phyloP scores from a whole-genome alignment of 1,284 basidiomycete genomes.

The Rhodotorula sp. region DNA sequence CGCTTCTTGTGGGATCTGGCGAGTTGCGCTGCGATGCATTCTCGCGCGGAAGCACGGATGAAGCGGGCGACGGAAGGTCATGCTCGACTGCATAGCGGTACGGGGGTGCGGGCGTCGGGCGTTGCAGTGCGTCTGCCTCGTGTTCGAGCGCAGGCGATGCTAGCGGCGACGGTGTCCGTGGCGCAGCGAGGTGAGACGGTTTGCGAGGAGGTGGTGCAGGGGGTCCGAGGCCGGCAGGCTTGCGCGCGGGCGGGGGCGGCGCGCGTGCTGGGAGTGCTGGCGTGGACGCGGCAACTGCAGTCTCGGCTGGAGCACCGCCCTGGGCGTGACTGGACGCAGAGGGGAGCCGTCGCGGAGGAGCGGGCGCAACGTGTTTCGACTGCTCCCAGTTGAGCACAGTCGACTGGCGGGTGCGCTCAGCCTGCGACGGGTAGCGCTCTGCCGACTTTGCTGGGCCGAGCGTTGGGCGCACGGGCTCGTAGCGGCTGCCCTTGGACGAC shows the following conservation, averaged over 20 bases:
- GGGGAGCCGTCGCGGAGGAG: not conserved
- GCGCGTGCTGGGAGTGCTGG: not conserved
- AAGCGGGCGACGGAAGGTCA: not conserved
- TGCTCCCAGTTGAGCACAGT: not conserved
- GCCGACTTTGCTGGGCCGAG: not conserved
- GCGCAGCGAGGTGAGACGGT: not conserved
- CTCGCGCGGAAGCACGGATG: too few species aligned
- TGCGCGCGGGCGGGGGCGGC: conserved; percentile 5
- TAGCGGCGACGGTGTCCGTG: not conserved
- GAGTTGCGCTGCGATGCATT: too few species aligned
- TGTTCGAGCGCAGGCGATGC: not conserved
- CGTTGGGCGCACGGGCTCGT: not conserved
- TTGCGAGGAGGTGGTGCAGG: conserved; percentile 1
- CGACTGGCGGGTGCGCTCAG: not conserved
- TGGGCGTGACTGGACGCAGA: not conserved
- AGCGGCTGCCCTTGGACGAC: not conserved
- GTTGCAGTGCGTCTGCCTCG: not conserved
- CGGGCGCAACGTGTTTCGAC: not conserved
- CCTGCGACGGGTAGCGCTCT: not conserved
- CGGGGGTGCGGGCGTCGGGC: not conserved
- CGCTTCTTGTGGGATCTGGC: not conserved
- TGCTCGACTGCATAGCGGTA: not conserved
- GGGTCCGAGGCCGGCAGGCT: not conserved
- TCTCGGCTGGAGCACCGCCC: not conserved
- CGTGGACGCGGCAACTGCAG: not conserved